These are phyloP conservation scores for Aquilaria yunnanensis DNA, from an alignment of 345 rosid genomes.

Conservation along the genomic window DNA sequence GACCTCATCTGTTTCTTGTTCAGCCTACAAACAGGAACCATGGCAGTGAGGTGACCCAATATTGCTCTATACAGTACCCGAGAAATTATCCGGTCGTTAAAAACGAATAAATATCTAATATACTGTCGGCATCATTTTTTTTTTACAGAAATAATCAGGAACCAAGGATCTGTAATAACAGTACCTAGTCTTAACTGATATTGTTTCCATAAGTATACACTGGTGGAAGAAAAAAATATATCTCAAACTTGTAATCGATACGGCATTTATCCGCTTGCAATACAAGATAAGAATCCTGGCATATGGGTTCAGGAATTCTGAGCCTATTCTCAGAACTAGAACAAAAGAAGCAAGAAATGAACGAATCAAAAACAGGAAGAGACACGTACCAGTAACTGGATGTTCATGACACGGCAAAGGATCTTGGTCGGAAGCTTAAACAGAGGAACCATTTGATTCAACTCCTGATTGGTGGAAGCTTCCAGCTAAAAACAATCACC, in stretches of 20 bases:
- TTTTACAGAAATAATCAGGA: no score
- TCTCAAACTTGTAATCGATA: conserved; percentile 44
- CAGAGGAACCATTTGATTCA: conserved; percentile 45
- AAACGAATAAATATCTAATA: no score
- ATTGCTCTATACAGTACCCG: no score
- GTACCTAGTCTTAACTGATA: no score
- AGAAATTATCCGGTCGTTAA: no score
- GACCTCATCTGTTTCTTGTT: conserved; percentile 83
- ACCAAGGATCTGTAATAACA: no score
- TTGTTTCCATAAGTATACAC: no score
- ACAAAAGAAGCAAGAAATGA: not conserved
- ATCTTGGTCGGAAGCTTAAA: conserved; percentile 75
- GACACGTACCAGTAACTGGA: conserved; percentile 48
- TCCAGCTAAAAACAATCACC: conserved; percentile 41
- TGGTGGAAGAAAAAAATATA: conserved; percentile 27
- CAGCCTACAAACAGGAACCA: conserved; percentile 36
- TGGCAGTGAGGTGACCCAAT: no score
- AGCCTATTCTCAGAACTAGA: not conserved
- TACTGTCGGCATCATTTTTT: no score
- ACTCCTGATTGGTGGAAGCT: conserved; percentile 76
- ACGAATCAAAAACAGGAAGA: conserved; percentile 1
- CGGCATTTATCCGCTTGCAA: conserved; percentile 16
- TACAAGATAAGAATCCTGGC: conserved; percentile 5
- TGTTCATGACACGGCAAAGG: conserved; percentile 62
- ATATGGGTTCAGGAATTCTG: conserved; percentile 9